These are phyloP conservation scores for Pythium graminicola DNA, from an alignment of 352 stramenopile species.

Conservation along the genomic window DNA sequence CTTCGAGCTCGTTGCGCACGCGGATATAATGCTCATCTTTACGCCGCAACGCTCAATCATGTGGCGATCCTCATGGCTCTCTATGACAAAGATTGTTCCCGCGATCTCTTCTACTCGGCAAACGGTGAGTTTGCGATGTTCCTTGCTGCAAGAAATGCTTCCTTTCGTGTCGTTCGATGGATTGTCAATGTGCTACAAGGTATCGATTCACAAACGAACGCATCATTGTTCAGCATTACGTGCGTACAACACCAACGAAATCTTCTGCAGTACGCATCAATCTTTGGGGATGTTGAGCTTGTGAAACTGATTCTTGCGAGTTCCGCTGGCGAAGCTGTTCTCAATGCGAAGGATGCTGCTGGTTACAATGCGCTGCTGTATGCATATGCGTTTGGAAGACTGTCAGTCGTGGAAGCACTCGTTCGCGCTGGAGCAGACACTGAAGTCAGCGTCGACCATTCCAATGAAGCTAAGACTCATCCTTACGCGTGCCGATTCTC, in stretches of 20 bases:
- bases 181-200: slow-evolving; percentile 30
- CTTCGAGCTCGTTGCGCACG: slow-evolving; percentile 25
- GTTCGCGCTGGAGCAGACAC: slow-evolving; percentile 30
- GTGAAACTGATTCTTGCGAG: slow-evolving; percentile 19
- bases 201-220: background rate
- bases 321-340: background rate
- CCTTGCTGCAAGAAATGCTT: slow-evolving; percentile 31
- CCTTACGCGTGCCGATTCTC: slow-evolving; percentile 43
- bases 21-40: slow-evolving; percentile 42
- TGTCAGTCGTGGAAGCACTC: slow-evolving; percentile 29
- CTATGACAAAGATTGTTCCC: slow-evolving; percentile 18
- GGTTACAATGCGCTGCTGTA: slow-evolving; percentile 55
- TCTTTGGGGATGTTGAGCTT: slow-evolving; percentile 34
- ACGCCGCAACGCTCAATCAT: slow-evolving; percentile 43
- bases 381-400: slow-evolving; percentile 41
- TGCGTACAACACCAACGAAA: slow-evolving; percentile 27
- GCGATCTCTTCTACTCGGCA: slow-evolving; percentile 21
- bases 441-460: slow-evolving; percentile 36
- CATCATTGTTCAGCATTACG: slow-evolving; percentile 2
- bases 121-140: slow-evolving; percentile 41
- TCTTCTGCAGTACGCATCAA: slow-evolving; percentile 44
- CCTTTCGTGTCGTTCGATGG: slow-evolving; percentile 50
- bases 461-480: slow-evolving; percentile 33
- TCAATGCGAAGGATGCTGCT: slow-evolving; percentile 31
- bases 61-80: slow-evolving; percentile 43